Evolutionary conservation across 2,329 filamentous ascomycete genomes (phyloP).

Genomic region (Fusarium staphyleae): DNA sequence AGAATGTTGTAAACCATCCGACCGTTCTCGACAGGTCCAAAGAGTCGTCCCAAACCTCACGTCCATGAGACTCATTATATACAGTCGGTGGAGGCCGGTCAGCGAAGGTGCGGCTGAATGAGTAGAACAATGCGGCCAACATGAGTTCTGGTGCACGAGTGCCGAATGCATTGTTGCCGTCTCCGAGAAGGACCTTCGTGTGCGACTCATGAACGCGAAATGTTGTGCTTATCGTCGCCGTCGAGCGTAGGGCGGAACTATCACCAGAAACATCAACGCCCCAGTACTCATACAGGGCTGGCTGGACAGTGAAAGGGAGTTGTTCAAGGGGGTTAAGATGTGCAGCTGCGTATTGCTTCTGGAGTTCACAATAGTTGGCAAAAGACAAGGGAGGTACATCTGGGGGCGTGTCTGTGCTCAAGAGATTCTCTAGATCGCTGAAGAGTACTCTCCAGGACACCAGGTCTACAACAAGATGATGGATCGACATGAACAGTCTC

Average conservation of each 20-base stretch:
- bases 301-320: too few relatives aligned
- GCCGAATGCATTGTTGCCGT: conserved; percentile 31
- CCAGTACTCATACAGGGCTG: too few relatives aligned
- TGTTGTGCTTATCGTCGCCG: neutral
- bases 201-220: conserved; percentile 12
- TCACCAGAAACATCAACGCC: too few relatives aligned
- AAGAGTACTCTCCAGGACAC: conserved; percentile 27
- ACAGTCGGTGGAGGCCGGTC: conserved; percentile 39
- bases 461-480: conserved; percentile 27
- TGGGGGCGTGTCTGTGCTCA: neutral
- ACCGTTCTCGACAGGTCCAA: conserved; percentile 44
- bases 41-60: conserved; percentile 41
- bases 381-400: too few relatives aligned
- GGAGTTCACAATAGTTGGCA: neutral
- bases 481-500: neutral
- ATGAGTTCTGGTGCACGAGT: conserved; percentile 46
- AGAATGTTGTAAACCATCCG: conserved; percentile 49
- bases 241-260: too few relatives aligned
- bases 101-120: conserved; percentile 38
- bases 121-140: conserved; percentile 37
- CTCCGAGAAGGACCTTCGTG: conserved; percentile 16
- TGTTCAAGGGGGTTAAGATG: too few relatives aligned
- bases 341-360: too few relatives aligned
- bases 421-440: conserved; percentile 1
- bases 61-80: conserved; percentile 45